phyloP scores from a whole-genome alignment of 1,284 basidiomycete species.

The Trichosporon ovoides region DNA sequence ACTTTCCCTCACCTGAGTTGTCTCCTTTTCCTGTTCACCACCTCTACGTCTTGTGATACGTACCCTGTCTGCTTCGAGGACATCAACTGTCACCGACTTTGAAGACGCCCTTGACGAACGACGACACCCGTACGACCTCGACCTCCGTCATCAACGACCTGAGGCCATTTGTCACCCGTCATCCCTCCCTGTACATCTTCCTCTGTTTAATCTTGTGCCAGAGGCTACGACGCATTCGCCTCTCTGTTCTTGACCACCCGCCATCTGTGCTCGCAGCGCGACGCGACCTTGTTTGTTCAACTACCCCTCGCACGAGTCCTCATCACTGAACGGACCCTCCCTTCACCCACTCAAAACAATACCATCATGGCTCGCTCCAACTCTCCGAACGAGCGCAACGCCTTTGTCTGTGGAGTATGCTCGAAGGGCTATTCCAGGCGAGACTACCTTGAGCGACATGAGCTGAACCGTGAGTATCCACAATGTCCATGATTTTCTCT shows the following conservation, averaged over 20 bases:
- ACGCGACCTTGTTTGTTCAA: no score
- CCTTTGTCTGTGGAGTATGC: constrained; percentile 18
- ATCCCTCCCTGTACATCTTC: no score
- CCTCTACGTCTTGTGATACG: not conserved
- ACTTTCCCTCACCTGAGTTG: not conserved
- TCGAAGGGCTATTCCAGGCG: constrained; percentile 22
- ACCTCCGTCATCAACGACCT: no score
- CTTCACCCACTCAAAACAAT: not conserved
- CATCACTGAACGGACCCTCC: not conserved
- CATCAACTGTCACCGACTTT: not conserved
- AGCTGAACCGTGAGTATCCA: constrained; percentile 24
- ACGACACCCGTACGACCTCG: not conserved
- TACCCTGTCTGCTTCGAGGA: not conserved
- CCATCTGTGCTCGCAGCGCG: no score
- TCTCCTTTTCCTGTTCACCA: not conserved
- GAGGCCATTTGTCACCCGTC: no score
- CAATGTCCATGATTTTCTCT: no score
- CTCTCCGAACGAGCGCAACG: constrained; percentile 17
- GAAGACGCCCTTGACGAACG: not conserved
- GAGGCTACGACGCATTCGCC: no score
- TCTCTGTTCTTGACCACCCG: no score
- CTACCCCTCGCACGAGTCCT: no score
- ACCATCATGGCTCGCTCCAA: not conserved
- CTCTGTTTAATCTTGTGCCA: no score
- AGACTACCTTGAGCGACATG: constrained; percentile 25